A percentile compares a stretch with the other conserved stretches of the same genome.
phyloP scores from a whole-genome alignment of 345 rosid species.

The Moringa oleifera region DNA sequence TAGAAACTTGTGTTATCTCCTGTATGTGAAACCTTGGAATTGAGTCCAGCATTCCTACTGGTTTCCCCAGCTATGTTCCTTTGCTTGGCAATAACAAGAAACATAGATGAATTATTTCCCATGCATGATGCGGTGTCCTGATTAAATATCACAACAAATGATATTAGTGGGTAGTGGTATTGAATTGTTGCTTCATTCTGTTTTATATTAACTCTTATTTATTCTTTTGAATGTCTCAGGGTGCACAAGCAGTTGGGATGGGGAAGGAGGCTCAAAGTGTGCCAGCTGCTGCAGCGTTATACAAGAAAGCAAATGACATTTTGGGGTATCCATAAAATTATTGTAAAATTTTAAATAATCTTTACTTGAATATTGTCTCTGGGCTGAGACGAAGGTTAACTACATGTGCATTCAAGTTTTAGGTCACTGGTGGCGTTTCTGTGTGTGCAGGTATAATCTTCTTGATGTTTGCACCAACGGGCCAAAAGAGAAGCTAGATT shows the following conservation, averaged over 20 bases:
- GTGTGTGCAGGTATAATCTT: constrained; percentile 72
- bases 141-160: neutral
- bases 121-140: no score
- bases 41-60: no score
- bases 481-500: constrained; percentile 93
- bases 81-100: no score
- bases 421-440: neutral
- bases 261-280: constrained; percentile 85
- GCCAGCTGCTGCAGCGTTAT: constrained; percentile 71
- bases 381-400: neutral
- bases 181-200: neutral
- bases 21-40: no score
- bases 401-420: neutral
- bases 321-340: constrained; percentile 41
- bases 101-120: no score
- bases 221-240: constrained; percentile 35
- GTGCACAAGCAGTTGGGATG: constrained; percentile 97
- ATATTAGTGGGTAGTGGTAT: neutral
- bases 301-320: constrained; percentile 73
- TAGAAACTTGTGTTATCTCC: no score
- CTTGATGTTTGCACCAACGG: constrained; percentile 85
- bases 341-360: neutral
- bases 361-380: neutral
- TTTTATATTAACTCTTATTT: no score
- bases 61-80: no score